Conservation (phyloP, 2,329 filamentous ascomycete genomes). For the Didymella pomorum region DNA sequence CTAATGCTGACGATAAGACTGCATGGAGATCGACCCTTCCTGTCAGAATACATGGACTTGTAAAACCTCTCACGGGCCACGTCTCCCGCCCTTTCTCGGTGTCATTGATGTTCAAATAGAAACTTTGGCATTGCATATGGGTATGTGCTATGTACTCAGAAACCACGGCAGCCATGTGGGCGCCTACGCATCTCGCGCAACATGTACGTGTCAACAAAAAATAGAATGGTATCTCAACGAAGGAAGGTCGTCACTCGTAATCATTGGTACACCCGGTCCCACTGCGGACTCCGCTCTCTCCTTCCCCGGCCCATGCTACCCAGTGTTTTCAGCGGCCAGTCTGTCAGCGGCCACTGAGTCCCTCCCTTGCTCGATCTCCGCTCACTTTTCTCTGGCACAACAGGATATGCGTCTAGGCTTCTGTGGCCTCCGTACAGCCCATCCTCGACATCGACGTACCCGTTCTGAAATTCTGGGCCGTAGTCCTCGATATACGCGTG, state of each 20-base stretch:
- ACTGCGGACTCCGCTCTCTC: slow-evolving; percentile 41
- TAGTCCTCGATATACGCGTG: slow-evolving; percentile 45
- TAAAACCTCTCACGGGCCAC: too few species aligned
- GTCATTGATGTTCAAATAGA: neutral
- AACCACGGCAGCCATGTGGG: neutral
- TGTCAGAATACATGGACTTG: too few species aligned
- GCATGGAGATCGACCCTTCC: too few species aligned
- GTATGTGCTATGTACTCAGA: slow-evolving; percentile 3
- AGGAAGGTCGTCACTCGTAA: neutral
- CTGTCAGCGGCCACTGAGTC: slow-evolving; percentile 44
- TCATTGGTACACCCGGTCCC: slow-evolving; percentile 44
- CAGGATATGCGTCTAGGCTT: slow-evolving; percentile 38
- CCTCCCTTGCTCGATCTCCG: slow-evolving; percentile 21
- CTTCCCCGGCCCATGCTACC: slow-evolving; percentile 21
- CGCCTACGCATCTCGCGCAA: slow-evolving; percentile 1
- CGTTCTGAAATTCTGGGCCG: slow-evolving; percentile 38
- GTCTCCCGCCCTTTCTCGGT: too few species aligned
- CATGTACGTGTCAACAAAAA: neutral
- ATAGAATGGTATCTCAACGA: slow-evolving; percentile 11
- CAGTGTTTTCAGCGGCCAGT: slow-evolving; percentile 18
- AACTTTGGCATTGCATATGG: neutral
- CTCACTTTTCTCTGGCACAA: slow-evolving; percentile 18
- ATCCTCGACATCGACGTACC: slow-evolving; percentile 35
- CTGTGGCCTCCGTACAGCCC: slow-evolving; percentile 43
- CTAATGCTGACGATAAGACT: too few species aligned